Percentiles rank a stretch among this genome's conserved stretches.
Conservation (phyloP, 169 alveolate genomes). For the Theileria luwenshuni region DNA sequence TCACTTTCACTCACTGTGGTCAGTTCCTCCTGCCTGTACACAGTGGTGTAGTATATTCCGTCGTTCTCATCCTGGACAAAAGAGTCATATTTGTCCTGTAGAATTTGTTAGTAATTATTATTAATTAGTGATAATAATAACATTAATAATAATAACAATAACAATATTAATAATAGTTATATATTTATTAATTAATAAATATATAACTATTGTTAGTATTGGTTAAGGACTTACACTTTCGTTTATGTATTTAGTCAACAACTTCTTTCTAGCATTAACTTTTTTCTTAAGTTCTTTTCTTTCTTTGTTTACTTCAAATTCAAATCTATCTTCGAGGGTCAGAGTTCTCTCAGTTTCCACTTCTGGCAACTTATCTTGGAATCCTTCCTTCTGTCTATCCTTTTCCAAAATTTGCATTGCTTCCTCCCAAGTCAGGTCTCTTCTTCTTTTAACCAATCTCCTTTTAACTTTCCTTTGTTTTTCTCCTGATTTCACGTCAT, state of each 20-base stretch:
- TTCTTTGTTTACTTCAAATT: background rate
- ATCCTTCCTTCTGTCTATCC: no score
- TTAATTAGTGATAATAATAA: background rate
- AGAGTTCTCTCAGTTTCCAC: background rate
- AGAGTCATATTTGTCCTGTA: conserved; percentile 3
- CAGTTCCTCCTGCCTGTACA: conserved; percentile 27
- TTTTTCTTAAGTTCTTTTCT: background rate
- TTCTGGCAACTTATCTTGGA: background rate
- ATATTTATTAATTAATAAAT: no score
- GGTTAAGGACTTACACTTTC: no score
- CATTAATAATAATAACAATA: background rate
- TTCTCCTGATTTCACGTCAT: background rate
- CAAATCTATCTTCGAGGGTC: background rate
- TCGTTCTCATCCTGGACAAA: background rate
- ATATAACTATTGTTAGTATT: no score
- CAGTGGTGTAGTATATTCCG: conserved; percentile 24
- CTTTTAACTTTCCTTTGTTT: background rate
- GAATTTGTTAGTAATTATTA: no score
- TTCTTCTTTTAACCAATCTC: background rate
- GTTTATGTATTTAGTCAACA: no score
- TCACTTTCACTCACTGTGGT: background rate
- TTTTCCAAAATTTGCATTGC: conserved; percentile 61
- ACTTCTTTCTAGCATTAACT: conserved; percentile 10
- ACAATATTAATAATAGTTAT: conserved; percentile 11
- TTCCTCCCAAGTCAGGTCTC: conserved; percentile 47